Conservation (phyloP, 2,329 filamentous ascomycete genomes). For the Cephalotrichum gorgonifer region DNA sequence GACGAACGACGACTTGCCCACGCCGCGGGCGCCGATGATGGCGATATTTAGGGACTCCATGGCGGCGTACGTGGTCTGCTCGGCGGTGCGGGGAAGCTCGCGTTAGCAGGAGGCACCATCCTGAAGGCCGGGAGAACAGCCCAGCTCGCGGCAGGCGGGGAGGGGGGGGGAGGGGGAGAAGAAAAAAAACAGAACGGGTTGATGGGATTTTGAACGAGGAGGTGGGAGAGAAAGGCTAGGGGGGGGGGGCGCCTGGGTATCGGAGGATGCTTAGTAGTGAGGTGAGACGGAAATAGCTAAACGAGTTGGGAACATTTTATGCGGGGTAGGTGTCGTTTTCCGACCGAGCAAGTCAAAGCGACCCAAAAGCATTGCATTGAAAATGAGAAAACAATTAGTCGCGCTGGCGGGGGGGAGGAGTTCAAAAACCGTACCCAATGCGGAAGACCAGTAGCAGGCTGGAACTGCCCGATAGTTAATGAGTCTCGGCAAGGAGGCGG, state of each 20-base stretch:
- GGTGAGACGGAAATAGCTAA: background rate
- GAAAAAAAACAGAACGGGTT: too few relatives aligned
- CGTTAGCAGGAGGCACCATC: conserved; percentile 1
- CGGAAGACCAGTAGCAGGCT: background rate
- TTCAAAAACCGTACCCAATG: background rate
- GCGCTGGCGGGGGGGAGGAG: background rate
- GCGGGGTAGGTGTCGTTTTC: background rate
- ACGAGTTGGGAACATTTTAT: background rate
- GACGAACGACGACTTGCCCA: conserved; percentile 60
- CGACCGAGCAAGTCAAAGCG: background rate
- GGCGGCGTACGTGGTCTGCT: conserved; percentile 7
- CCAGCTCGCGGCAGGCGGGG: background rate
- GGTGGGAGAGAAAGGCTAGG: background rate
- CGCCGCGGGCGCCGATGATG: conserved; percentile 54
- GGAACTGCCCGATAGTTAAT: conserved; percentile 1
- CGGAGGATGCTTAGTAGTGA: background rate
- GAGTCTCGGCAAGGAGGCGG: conserved; percentile 1
- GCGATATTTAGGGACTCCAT: conserved; percentile 57
- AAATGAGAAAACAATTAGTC: background rate
- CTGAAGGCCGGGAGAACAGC: background rate
- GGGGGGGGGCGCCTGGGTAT: background rate
- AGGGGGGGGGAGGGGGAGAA: background rate
- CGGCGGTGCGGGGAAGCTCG: background rate
- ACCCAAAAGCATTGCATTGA: background rate
- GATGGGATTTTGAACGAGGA: background rate